Percentiles rank a stretch among this genome's conserved stretches.
phyloP scores from a whole-genome alignment of 805 yeast genomes.

The Candida sithepensis region DNA sequence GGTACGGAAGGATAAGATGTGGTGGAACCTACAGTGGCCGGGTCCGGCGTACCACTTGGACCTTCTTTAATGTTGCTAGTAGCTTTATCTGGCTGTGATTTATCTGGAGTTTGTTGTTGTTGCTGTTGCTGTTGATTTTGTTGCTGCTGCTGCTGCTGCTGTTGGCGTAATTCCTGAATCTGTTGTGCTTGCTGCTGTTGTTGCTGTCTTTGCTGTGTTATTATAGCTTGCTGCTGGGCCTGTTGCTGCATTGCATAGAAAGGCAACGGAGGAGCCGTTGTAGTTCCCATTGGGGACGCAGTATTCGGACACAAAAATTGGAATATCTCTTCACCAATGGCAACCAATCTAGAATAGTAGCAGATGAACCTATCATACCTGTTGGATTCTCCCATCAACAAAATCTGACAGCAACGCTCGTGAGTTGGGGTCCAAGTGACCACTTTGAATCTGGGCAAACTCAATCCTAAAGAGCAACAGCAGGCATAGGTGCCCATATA shows the following conservation, averaged over 20 bases:
- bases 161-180: background rate
- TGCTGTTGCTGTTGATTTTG: background rate
- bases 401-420: conserved; percentile 34
- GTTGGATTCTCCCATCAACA: conserved; percentile 35
- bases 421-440: conserved; percentile 47
- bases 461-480: conserved; percentile 48
- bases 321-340: conserved; percentile 47
- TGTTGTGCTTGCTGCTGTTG: background rate
- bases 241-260: background rate
- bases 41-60: background rate
- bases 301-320: conserved; percentile 35
- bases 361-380: conserved; percentile 41
- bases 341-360: conserved; percentile 41
- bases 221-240: background rate
- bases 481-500: conserved; percentile 47
- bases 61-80: background rate
- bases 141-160: background rate
- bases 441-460: conserved; percentile 47
- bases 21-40: background rate
- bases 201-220: background rate
- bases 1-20: background rate
- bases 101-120: background rate
- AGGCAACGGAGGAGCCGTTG: background rate
- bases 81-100: background rate
- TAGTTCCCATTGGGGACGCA: conserved; percentile 12